phyloP scores from a whole-genome alignment of 2,329 filamentous ascomycete species.

The Monosporascus sp. region DNA sequence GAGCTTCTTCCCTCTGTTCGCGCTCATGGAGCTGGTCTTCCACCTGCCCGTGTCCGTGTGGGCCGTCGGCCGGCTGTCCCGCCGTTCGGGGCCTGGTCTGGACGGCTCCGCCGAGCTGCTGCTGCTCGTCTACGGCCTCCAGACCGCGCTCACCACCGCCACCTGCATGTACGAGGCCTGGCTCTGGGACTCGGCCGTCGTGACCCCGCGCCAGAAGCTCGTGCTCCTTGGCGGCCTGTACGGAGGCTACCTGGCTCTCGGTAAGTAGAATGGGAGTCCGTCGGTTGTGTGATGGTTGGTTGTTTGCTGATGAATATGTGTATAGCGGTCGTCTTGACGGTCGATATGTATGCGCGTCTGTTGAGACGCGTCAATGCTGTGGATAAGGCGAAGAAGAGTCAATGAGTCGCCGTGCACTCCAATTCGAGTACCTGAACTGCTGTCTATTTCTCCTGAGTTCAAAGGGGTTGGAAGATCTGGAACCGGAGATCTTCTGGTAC shows the following conservation, averaged over 20 bases:
- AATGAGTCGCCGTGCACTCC: conserved; percentile 20
- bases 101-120: conserved; percentile 41
- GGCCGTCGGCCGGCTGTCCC: conserved; percentile 28
- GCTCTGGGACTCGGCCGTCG: conserved; percentile 41
- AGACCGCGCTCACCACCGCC: conserved; percentile 46
- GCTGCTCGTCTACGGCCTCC: conserved; percentile 43
- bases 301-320: conserved; percentile 7
- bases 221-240: conserved; percentile 44
- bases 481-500: too few species aligned
- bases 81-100: conserved; percentile 13
- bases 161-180: conserved; percentile 46
- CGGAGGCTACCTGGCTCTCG: conserved; percentile 45
- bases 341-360: conserved; percentile 51
- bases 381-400: conserved; percentile 34
- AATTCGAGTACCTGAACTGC: not conserved
- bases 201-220: conserved; percentile 38
- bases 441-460: too few species aligned
- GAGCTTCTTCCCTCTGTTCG: conserved; percentile 47
- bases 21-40: conserved; percentile 43
- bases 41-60: conserved; percentile 47
- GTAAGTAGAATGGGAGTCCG: conserved; percentile 33
- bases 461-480: too few species aligned
- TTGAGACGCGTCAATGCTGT: conserved; percentile 33
- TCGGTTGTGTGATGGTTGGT: not conserved
- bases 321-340: conserved; percentile 42